Percentiles rank a stretch among this genome's conserved stretches.
phyloP scores from a whole-genome alignment of 768 basidiomycete species.

The Suillus clintonianus region DNA sequence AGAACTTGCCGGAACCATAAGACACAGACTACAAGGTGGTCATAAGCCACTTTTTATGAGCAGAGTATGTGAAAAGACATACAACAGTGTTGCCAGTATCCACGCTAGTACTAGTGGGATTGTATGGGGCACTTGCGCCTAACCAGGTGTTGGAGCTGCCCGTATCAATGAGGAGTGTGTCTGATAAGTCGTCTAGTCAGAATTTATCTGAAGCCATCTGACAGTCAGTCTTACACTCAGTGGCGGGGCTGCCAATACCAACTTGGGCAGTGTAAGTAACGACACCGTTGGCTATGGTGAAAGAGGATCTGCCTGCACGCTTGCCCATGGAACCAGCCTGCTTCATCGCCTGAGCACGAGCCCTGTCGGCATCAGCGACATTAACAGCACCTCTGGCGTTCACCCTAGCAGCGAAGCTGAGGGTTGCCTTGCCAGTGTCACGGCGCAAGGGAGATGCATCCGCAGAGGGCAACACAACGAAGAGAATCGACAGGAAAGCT shows the following conservation, averaged over 20 bases:
- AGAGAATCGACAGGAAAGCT: constrained; percentile 10
- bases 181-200: constrained; percentile 14
- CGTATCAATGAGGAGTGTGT: constrained; percentile 31
- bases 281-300: constrained; percentile 18
- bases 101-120: constrained; percentile 15
- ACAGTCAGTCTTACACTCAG: constrained; percentile 21
- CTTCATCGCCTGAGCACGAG: constrained; percentile 17
- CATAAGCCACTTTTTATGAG: constrained; percentile 6
- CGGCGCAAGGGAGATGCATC: constrained; percentile 14
- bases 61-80: background rate
- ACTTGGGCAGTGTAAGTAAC: constrained; percentile 30
- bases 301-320: constrained; percentile 4
- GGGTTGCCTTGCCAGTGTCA: constrained; percentile 9
- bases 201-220: background rate
- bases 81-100: constrained; percentile 23
- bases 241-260: constrained; percentile 26
- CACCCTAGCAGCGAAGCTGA: constrained; percentile 14
- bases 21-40: constrained; percentile 9
- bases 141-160: constrained; percentile 37
- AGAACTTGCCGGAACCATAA: constrained; percentile 23
- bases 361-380: constrained; percentile 20
- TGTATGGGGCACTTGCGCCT: constrained; percentile 24
- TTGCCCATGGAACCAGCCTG: constrained; percentile 3
- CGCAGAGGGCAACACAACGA: constrained; percentile 14
- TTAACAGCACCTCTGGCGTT: constrained; percentile 10